Evolutionary conservation across 169 alveolate genomes (phyloP).

Genomic region (Neospora caninum): DNA sequence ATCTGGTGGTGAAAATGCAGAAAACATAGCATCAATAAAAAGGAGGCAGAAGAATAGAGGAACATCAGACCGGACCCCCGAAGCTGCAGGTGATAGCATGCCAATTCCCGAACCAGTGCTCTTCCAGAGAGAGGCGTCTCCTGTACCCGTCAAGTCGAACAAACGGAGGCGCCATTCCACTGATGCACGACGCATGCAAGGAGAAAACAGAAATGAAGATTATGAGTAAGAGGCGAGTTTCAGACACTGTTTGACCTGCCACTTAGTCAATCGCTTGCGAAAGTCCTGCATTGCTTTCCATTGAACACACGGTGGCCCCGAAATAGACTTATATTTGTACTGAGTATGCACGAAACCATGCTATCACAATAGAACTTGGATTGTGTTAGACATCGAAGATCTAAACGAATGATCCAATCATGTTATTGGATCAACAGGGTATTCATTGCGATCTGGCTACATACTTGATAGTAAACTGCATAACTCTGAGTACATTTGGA

Average conservation of each 20-base stretch:
- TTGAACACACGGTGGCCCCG: too few relatives aligned
- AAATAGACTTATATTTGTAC: too few relatives aligned
- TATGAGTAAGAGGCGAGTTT: neutral
- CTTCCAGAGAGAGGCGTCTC: neutral
- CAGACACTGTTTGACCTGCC: neutral
- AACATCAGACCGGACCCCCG: neutral
- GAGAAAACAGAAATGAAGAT: neutral
- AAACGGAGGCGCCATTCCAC: neutral
- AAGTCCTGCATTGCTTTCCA: too few relatives aligned
- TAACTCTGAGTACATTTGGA: too few relatives aligned
- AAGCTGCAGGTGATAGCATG: too few relatives aligned
- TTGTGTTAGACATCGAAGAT: too few relatives aligned
- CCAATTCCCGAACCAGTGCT: neutral
- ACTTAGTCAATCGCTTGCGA: neutral
- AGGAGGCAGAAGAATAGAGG: neutral
- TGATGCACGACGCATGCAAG: neutral
- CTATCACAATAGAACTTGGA: neutral
- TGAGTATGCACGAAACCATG: neutral
- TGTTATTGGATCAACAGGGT: too few relatives aligned
- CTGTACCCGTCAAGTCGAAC: neutral
- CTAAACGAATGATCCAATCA: too few relatives aligned
- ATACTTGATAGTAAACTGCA: too few relatives aligned
- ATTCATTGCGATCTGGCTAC: too few relatives aligned
- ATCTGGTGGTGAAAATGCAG: neutral
- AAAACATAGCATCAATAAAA: neutral